Conservation (phyloP, 2,329 filamentous ascomycete species). For the Alternaria tenuissima region DNA sequence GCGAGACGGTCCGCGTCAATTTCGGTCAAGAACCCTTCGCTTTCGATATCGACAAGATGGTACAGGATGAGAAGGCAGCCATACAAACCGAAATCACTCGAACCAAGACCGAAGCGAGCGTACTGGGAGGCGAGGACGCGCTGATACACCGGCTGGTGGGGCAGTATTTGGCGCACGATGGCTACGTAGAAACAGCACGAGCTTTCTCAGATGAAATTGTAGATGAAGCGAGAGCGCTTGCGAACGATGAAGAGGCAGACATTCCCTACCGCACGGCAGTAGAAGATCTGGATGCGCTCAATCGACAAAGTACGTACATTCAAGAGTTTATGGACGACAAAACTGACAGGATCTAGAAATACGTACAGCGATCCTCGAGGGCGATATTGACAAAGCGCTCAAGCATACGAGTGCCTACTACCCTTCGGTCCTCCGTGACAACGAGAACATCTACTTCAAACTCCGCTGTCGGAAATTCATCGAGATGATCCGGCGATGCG, state of each 20-base stretch:
- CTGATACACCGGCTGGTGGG: conserved; percentile 84
- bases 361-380: conserved; percentile 84
- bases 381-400: conserved; percentile 90
- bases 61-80: conserved; percentile 55
- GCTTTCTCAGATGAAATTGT: conserved; percentile 86
- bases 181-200: conserved; percentile 90
- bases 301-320: conserved; percentile 75
- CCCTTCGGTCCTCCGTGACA: conserved; percentile 78
- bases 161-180: conserved; percentile 93
- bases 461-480: conserved; percentile 91
- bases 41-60: conserved; percentile 89
- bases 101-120: conserved; percentile 25
- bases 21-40: conserved; percentile 79
- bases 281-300: conserved; percentile 86
- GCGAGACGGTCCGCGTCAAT: conserved; percentile 67
- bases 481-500: conserved; percentile 71
- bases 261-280: conserved; percentile 70
- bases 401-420: conserved; percentile 82
- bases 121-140: conserved; percentile 70
- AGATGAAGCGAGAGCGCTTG: conserved; percentile 74
- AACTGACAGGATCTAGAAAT: conserved; percentile 69
- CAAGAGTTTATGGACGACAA: background rate
- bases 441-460: conserved; percentile 86
- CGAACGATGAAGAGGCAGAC: conserved; percentile 59
- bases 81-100: conserved; percentile 46